Evolutionary conservation across 148 eudicot species (phyloP), one percentile per base, ranked within the genome.

Genomic region (Rhododendron ferrugineum): DNA sequence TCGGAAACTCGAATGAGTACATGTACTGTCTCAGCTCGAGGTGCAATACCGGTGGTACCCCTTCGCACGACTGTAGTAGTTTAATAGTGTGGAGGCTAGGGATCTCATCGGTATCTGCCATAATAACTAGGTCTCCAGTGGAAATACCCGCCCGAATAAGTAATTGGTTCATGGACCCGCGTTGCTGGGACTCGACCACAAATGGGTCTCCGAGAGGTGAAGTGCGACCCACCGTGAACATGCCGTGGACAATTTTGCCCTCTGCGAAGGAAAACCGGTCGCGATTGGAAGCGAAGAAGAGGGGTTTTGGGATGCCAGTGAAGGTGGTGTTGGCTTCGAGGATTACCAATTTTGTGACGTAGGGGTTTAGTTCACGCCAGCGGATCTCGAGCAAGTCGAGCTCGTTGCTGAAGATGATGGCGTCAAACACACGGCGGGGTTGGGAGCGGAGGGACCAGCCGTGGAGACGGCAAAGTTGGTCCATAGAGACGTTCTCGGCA

Each of bases 1-100:
- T 93, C 0, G 97, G 97, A 84, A 93, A 96, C 90, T 96, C 98
- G 42, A 94, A 96, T 0, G 98, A 96, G 88, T 96, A 96, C 94
- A 96, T 84, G 84, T 93, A 96, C 84, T 96, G 87, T 85, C 88
- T 90, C 32, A 96, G 84, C 87, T 94, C 95, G 4, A 96, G 92
- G 86, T 96, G 98, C 85, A 96, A 22, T 49, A 90, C 88, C 0
- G 88, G 87, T 3, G 98, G 98, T 6, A 92, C 28, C 50, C 91
- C 95, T 64, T 94, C 93, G 75, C 98, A 96, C 97, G 98, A 96
- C 70, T 93, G 95, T 15, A 96, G 92, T 70, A 96, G 91, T 75
- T 88, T 94, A 64, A 96, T 56, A 0, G 99, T 93, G 84, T 93
- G 93, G 23, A 92, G 90, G 86, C 98, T 96, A 46, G 98, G 98